Conservation (phyloP, 345 rosid genomes). For the Geranium brycei region DNA sequence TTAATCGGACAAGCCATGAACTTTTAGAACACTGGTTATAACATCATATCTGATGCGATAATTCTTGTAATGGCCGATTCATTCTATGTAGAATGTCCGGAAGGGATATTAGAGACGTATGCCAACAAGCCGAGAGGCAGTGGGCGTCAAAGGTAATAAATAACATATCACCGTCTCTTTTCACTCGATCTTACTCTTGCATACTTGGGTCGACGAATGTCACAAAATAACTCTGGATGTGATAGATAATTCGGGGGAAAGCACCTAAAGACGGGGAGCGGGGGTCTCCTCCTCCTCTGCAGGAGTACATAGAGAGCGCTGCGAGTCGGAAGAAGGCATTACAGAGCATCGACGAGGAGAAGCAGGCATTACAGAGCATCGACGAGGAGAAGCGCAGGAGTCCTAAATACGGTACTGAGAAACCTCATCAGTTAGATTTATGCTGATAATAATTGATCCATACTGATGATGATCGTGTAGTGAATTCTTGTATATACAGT, state of each 20-base stretch:
- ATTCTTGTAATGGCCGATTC: neutral
- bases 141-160: constrained; percentile 99
- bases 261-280: constrained; percentile 22
- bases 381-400: constrained; percentile 22
- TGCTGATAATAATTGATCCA: constrained; percentile 4
- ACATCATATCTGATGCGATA: neutral
- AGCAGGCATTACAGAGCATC: constrained; percentile 30
- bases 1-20: too few relatives aligned
- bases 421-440: constrained; percentile 29
- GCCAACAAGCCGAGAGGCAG: constrained; percentile 85
- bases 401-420: constrained; percentile 11
- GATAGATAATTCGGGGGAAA: constrained; percentile 62
- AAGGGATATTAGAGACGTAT: constrained; percentile 72
- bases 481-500: too few relatives aligned
- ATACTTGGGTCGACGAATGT: neutral
- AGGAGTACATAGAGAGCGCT: constrained; percentile 60
- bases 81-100: constrained; percentile 61
- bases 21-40: too few relatives aligned
- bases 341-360: constrained; percentile 23
- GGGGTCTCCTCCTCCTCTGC: constrained; percentile 48
- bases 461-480: too few relatives aligned
- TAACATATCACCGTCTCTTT: neutral
- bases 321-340: constrained; percentile 36
- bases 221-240: too few relatives aligned
- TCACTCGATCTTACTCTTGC: neutral